Percentiles rank a stretch among this genome's conserved stretches.
These are phyloP conservation scores for Rubroshorea leprosula DNA, from an alignment of 345 rosid species.

Conservation along the genomic window DNA sequence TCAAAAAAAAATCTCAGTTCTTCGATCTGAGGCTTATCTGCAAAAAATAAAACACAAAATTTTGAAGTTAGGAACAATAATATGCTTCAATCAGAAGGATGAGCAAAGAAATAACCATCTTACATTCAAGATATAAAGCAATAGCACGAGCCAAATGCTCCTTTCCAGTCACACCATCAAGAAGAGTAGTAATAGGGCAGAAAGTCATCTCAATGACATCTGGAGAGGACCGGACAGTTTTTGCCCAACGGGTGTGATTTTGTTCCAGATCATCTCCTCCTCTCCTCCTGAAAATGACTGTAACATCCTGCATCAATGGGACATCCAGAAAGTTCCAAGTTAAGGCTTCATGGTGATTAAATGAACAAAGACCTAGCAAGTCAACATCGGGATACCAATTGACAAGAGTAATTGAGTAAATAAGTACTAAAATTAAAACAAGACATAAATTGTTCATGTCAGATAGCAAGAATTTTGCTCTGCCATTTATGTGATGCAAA, in stretches of 20 bases:
- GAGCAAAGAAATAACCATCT: slow-evolving; percentile 14
- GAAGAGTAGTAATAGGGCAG: slow-evolving; percentile 50
- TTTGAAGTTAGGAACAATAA: slow-evolving; percentile 8
- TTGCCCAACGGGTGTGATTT: slow-evolving; percentile 52
- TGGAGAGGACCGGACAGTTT: slow-evolving; percentile 56
- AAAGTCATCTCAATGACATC: slow-evolving; percentile 72
- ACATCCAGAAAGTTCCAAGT: slow-evolving; percentile 10
- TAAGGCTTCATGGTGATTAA: slow-evolving; percentile 4
- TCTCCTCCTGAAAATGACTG: slow-evolving; percentile 64
- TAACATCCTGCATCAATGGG: slow-evolving; percentile 51
- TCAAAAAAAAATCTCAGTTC: slow-evolving; percentile 70
- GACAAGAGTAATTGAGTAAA: too few relatives aligned
- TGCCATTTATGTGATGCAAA: too few relatives aligned
- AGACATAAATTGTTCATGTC: too few relatives aligned
- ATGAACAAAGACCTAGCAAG: not conserved
- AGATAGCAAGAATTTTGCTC: too few relatives aligned
- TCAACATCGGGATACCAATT: too few relatives aligned
- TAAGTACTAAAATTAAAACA: too few relatives aligned
- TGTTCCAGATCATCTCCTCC: slow-evolving; percentile 82
- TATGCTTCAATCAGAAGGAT: slow-evolving; percentile 1
- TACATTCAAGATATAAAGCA: slow-evolving; percentile 64
- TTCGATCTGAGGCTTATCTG: slow-evolving; percentile 73
- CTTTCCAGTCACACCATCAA: slow-evolving; percentile 54
- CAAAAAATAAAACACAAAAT: slow-evolving; percentile 12
- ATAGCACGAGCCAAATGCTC: slow-evolving; percentile 62